Conservation (phyloP, 164 flowering plant genomes). For the Annona squamosa region DNA sequence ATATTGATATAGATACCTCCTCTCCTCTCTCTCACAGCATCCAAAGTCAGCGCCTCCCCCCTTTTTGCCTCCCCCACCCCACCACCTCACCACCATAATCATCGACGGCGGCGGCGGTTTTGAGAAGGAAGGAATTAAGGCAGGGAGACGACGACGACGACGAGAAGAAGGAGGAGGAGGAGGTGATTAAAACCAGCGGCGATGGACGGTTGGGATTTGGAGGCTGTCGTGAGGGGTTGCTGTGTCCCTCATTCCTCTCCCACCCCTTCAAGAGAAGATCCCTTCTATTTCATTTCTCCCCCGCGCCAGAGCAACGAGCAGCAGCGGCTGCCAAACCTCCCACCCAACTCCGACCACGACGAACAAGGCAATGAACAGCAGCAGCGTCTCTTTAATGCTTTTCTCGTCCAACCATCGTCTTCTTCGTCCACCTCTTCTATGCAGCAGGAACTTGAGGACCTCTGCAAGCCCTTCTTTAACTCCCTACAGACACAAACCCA, state of each 20-base stretch:
- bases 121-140: not conserved
- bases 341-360: not conserved
- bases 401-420: constrained; percentile 18
- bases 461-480: constrained; percentile 54
- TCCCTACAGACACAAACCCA: constrained; percentile 10
- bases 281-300: constrained; percentile 14
- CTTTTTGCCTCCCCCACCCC: constrained; percentile 9
- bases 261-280: constrained; percentile 10
- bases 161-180: not conserved
- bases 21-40: constrained; percentile 11
- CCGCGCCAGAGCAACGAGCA: not conserved
- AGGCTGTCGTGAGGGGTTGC: constrained; percentile 90
- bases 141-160: not conserved
- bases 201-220: constrained; percentile 80
- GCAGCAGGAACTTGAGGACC: constrained; percentile 60
- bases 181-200: not conserved
- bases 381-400: constrained; percentile 31
- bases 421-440: not conserved
- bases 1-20: not conserved
- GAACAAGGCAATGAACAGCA: constrained; percentile 9
- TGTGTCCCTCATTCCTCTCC: constrained; percentile 10
- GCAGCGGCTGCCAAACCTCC: not conserved
- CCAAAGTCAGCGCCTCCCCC: constrained; percentile 83
- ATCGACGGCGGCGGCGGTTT: not conserved
- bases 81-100: not conserved